Evolutionary conservation across 495 filamentous ascomycete species (phyloP).

Genomic region (Letharia lupina): DNA sequence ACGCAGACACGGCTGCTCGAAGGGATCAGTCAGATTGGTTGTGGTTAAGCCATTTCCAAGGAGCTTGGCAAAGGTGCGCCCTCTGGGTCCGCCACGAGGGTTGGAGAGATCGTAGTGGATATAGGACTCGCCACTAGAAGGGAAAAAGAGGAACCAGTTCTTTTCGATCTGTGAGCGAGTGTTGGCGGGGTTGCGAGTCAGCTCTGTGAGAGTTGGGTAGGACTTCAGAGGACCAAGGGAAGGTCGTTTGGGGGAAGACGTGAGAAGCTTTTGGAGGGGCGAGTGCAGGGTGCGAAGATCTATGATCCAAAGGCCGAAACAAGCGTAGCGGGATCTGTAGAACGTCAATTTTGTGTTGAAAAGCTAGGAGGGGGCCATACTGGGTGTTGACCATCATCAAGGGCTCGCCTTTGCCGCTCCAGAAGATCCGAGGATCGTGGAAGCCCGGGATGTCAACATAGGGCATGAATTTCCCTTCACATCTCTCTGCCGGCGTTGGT

Average conservation of each 20-base stretch:
- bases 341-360: neutral
- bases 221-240: slow-evolving; percentile 34
- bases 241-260: slow-evolving; percentile 28
- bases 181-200: slow-evolving; percentile 32
- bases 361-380: slow-evolving; percentile 20
- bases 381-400: slow-evolving; percentile 36
- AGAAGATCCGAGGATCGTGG: slow-evolving; percentile 36
- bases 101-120: slow-evolving; percentile 32
- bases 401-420: slow-evolving; percentile 35
- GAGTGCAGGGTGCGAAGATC: slow-evolving; percentile 32
- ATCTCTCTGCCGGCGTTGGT: slow-evolving; percentile 35
- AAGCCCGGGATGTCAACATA: slow-evolving; percentile 36
- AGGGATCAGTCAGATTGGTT: slow-evolving; percentile 31
- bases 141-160: slow-evolving; percentile 36
- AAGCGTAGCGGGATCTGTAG: slow-evolving; percentile 34
- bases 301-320: slow-evolving; percentile 36
- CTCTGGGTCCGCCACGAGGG: slow-evolving; percentile 9
- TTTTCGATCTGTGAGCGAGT: slow-evolving; percentile 32
- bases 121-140: slow-evolving; percentile 24
- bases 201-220: slow-evolving; percentile 33
- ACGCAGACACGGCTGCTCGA: slow-evolving; percentile 29
- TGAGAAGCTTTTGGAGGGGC: slow-evolving; percentile 27
- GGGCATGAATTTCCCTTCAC: slow-evolving; percentile 28
- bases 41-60: slow-evolving; percentile 35
- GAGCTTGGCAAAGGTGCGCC: slow-evolving; percentile 33